These are phyloP conservation scores for Sodiomyces alkalinus DNA, from an alignment of 2,329 filamentous ascomycete species.

Conservation along the genomic window DNA sequence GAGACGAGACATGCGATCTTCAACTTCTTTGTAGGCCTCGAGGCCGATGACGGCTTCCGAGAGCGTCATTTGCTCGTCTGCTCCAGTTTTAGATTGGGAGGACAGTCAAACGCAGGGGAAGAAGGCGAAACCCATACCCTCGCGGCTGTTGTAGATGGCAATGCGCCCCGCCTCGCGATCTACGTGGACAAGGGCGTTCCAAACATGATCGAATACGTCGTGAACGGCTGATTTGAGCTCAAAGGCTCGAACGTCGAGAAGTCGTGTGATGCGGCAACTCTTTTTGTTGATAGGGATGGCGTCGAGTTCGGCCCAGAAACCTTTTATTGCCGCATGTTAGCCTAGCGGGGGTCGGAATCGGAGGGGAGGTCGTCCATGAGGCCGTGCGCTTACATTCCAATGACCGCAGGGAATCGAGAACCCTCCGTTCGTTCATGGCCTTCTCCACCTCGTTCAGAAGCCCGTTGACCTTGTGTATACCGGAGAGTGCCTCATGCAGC, in stretches of 20 bases:
- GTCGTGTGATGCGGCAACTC: conserved; percentile 44
- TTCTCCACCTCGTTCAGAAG: conserved; percentile 47
- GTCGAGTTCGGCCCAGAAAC: conserved; percentile 42
- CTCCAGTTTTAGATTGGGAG: no score
- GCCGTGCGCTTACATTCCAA: conserved; percentile 31
- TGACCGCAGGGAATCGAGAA: conserved; percentile 40
- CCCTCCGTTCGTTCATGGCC: conserved; percentile 35
- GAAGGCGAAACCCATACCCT: no score
- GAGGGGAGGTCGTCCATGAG: no score
- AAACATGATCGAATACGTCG: conserved; percentile 52
- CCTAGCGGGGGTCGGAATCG: no score
- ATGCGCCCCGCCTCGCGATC: conserved; percentile 41
- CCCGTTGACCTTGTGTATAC: conserved; percentile 40
- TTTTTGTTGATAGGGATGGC: conserved; percentile 44
- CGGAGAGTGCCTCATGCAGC: conserved; percentile 32
- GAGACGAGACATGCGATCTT: conserved; percentile 42
- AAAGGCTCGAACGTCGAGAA: conserved; percentile 50
- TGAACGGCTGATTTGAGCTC: conserved; percentile 52
- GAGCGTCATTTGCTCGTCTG: conserved; percentile 37
- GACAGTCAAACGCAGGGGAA: no score
- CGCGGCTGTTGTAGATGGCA: conserved; percentile 34
- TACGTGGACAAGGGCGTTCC: conserved; percentile 51
- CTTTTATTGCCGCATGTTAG: conserved; percentile 23
- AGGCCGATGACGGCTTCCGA: conserved; percentile 39
- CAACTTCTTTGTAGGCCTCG: conserved; percentile 44